A percentile compares a stretch with the other conserved stretches of the same genome.
These are phyloP conservation scores for Leccinum subfulvum DNA, from an alignment of 1,284 basidiomycete species.

Conservation along the genomic window DNA sequence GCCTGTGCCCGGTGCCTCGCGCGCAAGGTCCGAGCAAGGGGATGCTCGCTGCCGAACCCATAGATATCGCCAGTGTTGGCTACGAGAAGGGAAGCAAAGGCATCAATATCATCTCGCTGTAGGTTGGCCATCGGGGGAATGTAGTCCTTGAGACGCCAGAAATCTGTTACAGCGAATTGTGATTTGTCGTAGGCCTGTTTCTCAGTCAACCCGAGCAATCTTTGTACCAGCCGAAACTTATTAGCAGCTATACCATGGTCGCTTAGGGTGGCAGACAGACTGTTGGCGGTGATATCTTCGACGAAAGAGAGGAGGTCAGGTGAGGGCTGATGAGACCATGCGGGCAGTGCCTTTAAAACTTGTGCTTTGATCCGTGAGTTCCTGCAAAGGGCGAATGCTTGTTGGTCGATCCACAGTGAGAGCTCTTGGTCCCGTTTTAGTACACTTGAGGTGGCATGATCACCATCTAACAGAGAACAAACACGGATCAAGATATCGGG, in stretches of 20 bases:
- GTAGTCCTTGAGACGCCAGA: constrained; percentile 80
- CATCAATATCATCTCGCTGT: constrained; percentile 64
- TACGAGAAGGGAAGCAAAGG: constrained; percentile 75
- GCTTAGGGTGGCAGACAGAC: constrained; percentile 52
- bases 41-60: constrained; percentile 55
- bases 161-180: constrained; percentile 59
- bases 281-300: constrained; percentile 43
- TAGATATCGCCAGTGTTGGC: constrained; percentile 56
- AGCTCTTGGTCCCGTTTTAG: constrained; percentile 46
- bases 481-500: constrained; percentile 69
- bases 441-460: constrained; percentile 32
- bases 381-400: constrained; percentile 44
- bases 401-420: constrained; percentile 62
- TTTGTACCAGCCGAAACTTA: constrained; percentile 74
- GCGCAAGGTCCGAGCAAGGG: constrained; percentile 39
- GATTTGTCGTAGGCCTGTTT: constrained; percentile 38
- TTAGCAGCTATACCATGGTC: constrained; percentile 59
- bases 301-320: constrained; percentile 43
- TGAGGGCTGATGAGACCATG: constrained; percentile 68
- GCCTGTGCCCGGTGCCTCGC: constrained; percentile 36
- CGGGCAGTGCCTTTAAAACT: constrained; percentile 57
- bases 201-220: constrained; percentile 48
- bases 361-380: constrained; percentile 41
- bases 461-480: constrained; percentile 56
- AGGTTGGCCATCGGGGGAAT: constrained; percentile 56